Base-by-base conservation (phyloP, 2,329 filamentous ascomycete genomes). In the Fusarium brachygibbosum region DNA sequence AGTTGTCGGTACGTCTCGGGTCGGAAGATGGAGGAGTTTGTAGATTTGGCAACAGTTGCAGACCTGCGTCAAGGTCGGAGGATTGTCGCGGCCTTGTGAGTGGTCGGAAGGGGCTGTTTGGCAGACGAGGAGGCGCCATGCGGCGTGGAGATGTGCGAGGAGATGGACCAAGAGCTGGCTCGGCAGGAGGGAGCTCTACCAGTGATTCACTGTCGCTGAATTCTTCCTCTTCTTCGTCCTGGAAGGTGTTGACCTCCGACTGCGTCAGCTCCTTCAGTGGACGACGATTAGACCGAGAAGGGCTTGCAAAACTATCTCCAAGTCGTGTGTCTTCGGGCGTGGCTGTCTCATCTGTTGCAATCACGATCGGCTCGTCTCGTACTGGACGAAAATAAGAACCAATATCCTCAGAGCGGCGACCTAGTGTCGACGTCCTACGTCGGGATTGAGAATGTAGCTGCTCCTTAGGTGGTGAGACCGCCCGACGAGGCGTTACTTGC, bases 271-370 rank as follows among this genome's bases (percentile, higher is more conserved):
- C 72, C 40, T 48, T 66, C 19, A 76, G 46, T 17, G 74, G 72
- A 35, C 37, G 61, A 21, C 72, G 74, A 25, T 44, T 42, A 55
- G 58, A 62, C 37, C 49, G 44, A 35, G 49, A 37, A 25, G 53
- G 51, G 34, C 42, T 55, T 37, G 52, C 32, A 28, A 58, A 34
- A 34, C 52, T 44, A 28, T 66, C 54, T 32, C 29, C 50, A 28
- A 31, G 21, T 34, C 64, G 63, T 38, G 58, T 35, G 17, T 50
- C 65, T 35, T 62, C 73, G 16, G 58, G 57, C 23, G 74, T 79
- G 40, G 77, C 77, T 17, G 79, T 79, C 35, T 78, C 71, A 66
- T 81, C 79, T 28, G 66, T 75, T 50, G 76, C 76, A 68, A 81
- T 81, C 19, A 77, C 64, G 41, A 81, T 78, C 19, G 73, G 69